A percentile compares a stretch with the other conserved stretches of the same genome.
Evolutionary conservation across 768 basidiomycete species (phyloP).

Genomic region (Tricholoma bakamatsutake): DNA sequence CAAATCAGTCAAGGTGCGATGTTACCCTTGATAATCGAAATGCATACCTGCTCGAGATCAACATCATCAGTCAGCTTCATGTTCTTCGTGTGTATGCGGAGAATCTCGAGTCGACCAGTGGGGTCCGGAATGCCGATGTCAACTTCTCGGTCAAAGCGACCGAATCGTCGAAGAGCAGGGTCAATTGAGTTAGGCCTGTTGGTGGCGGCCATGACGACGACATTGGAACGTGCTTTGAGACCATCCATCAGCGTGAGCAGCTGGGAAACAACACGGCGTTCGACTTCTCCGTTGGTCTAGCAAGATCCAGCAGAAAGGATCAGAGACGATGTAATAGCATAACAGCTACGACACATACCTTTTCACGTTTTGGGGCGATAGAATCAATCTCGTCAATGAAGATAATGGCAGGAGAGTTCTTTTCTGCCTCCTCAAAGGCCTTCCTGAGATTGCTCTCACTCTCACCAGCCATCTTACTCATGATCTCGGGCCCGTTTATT

Average conservation of each 20-base stretch:
- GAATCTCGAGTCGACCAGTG: constrained; percentile 96
- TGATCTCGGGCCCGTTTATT: constrained; percentile 99
- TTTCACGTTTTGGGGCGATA: constrained; percentile 99
- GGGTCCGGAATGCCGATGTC: constrained; percentile 99
- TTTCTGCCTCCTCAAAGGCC: constrained; percentile 99
- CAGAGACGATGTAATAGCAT: background rate
- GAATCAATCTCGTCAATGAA: constrained; percentile 99
- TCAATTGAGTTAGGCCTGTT: constrained; percentile 99
- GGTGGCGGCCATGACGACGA: constrained; percentile 99
- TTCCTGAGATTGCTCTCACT: constrained; percentile 96
- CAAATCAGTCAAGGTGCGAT: constrained; percentile 4
- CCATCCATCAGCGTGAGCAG: constrained; percentile 99
- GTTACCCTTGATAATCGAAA: background rate
- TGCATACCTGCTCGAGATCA: constrained; percentile 83
- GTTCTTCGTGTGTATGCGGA: constrained; percentile 99
- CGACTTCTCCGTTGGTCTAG: constrained; percentile 98
- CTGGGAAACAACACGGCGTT: constrained; percentile 98
- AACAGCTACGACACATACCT: constrained; percentile 44
- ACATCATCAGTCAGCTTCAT: constrained; percentile 98
- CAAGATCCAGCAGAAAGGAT: constrained; percentile 1
- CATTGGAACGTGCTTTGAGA: constrained; percentile 96
- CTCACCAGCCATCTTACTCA: constrained; percentile 99
- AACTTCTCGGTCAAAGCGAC: constrained; percentile 98
- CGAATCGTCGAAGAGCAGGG: constrained; percentile 96
- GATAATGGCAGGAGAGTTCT: constrained; percentile 99